Evolutionary conservation across 2,329 filamentous ascomycete species (phyloP), one percentile per base, ranked within the genome.

Genomic region (Aureobasidium sp.): DNA sequence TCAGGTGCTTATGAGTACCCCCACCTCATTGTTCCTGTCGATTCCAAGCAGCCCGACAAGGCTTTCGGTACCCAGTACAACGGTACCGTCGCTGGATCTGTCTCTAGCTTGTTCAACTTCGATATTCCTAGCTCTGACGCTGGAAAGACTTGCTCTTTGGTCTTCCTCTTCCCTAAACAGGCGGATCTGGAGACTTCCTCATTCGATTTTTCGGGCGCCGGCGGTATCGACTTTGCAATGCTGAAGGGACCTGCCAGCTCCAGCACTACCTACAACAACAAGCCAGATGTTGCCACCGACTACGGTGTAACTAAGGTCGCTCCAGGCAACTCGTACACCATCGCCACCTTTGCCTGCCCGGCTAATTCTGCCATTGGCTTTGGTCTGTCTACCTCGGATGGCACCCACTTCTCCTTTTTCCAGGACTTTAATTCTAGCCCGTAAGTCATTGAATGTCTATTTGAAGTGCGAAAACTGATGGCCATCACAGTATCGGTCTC

Each of bases 31-130:
- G 72, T 88, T 35, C 81, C 84, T 5, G 72, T 88, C 64, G 78
- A 85, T 73, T 80, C 79, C 3, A 72, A 76, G 17, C 73, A 79
- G 17, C 83, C 85, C 0, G 72, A 80, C 69, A 77, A 73, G 4
- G 75, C 81, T 0, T 73, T 74, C 47, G 84, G 85, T 8, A 83
- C 80, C 1, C 78, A 77, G 0, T 81, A 76, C 73, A 80, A 82
- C 65, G 85, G 84, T 59, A 78, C 79, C 12, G 76, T 87, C 40
- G 81, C 80, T 14, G 72, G 77, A 19, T 77, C 75, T 61, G 72
- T 82, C 53, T 82, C 81, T 11, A 81, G 81, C 14, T 81, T 88
- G 68, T 89, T 86, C 80, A 87, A 87, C 76, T 89, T 89, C 73
- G 84, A 87, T 68, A 82, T 89, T 47, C 82, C 82, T 1, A 64